Percentiles rank a stretch among this genome's conserved stretches.
phyloP scores from a whole-genome alignment of 345 rosid genomes.

The Gossypium mustelinum region DNA sequence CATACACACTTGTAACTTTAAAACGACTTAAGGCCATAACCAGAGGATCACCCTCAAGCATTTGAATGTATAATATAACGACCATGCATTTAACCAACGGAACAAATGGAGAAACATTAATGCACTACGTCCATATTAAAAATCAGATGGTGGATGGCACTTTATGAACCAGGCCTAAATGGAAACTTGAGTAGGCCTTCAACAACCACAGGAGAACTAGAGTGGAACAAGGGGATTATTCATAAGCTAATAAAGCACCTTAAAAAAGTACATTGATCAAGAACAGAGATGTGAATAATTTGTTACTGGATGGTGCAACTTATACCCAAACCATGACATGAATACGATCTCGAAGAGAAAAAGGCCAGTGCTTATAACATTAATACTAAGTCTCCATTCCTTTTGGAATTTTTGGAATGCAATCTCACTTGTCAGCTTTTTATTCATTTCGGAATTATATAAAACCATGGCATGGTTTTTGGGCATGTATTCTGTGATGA shows the following conservation, averaged over 20 bases:
- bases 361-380: background rate
- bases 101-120: background rate
- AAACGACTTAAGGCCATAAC: background rate
- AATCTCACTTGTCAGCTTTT: background rate
- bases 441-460: background rate
- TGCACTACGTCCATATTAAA: background rate
- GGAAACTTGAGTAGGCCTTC: background rate
- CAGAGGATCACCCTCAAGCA: background rate
- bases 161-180: no score
- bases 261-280: background rate
- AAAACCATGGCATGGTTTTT: background rate
- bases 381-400: background rate
- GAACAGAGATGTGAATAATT: background rate
- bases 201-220: background rate
- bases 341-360: background rate
- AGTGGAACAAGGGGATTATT: background rate
- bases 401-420: background rate
- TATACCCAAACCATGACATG: background rate
- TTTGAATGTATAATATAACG: background rate
- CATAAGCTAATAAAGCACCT: background rate
- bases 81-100: conserved; percentile 3
- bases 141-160: no score
- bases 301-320: background rate
- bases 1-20: background rate
- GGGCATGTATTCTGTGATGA: background rate